These are phyloP conservation scores for Chenopodium suecicum DNA, from an alignment of 148 eudicot species.

Conservation along the genomic window DNA sequence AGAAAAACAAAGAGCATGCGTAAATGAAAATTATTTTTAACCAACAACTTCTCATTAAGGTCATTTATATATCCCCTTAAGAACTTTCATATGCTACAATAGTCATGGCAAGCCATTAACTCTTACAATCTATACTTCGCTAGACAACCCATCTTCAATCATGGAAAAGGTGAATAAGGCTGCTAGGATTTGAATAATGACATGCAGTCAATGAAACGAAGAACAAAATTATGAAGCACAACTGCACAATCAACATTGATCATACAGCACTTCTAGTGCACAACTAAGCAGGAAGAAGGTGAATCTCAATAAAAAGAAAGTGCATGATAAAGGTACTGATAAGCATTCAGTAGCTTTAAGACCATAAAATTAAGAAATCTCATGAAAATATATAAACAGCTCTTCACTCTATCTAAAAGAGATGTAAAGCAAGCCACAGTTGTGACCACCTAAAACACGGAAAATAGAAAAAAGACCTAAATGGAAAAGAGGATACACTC, in stretches of 20 bases:
- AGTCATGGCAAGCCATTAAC: background rate
- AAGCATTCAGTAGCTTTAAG: background rate
- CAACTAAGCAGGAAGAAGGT: background rate
- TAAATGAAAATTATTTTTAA: background rate
- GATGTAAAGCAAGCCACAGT: background rate
- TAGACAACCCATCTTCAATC: background rate
- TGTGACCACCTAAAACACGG: background rate
- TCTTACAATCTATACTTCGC: background rate
- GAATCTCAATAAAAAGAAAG: background rate
- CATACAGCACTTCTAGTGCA: background rate
- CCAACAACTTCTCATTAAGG: background rate
- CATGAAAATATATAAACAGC: background rate
- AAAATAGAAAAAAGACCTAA: background rate
- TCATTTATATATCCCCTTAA: background rate
- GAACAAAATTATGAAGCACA: background rate
- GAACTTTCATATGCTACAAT: background rate
- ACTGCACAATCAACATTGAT: background rate
- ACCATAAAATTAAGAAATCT: background rate
- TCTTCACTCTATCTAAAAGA: background rate
- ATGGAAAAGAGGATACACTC: background rate
- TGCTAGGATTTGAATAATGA: background rate
- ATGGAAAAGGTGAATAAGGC: background rate
- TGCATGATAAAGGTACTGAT: background rate
- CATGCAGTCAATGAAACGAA: slow-evolving; percentile 3
- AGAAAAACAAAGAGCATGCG: background rate